Evolutionary conservation across 306 rosid species (phyloP).

Genomic region (Prunus mira): DNA sequence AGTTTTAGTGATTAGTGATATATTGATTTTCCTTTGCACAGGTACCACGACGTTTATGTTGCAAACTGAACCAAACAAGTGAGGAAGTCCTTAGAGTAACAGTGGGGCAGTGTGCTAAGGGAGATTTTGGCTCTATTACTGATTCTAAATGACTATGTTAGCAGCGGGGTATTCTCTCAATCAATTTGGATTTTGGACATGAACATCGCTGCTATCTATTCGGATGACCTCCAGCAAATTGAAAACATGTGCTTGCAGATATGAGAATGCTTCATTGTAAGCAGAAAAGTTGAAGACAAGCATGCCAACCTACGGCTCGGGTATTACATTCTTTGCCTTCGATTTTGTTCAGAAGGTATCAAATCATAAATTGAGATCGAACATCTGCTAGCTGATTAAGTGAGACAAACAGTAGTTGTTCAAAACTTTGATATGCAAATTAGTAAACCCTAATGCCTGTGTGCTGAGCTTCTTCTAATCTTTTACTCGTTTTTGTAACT

Average conservation of each 20-base stretch:
- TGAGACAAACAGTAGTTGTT: neutral
- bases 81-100: constrained; percentile 50
- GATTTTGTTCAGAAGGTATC: constrained; percentile 13
- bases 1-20: neutral
- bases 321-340: constrained; percentile 19
- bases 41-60: constrained; percentile 75
- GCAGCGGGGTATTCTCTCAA: constrained; percentile 4
- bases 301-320: constrained; percentile 12
- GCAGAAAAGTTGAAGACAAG: neutral
- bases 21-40: constrained; percentile 23
- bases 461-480: neutral
- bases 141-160: constrained; percentile 23
- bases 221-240: neutral
- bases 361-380: neutral
- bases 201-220: neutral
- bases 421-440: neutral
- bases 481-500: neutral
- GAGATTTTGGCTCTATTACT: constrained; percentile 37
- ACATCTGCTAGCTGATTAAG: constrained; percentile 2
- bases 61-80: constrained; percentile 41
- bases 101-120: constrained; percentile 64
- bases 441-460: neutral
- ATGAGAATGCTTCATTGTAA: constrained; percentile 19
- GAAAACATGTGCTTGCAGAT: constrained; percentile 28
- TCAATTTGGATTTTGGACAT: constrained; percentile 23